Base-by-base conservation (phyloP, 208 protist genomes). In the Spongospora subterranea region DNA sequence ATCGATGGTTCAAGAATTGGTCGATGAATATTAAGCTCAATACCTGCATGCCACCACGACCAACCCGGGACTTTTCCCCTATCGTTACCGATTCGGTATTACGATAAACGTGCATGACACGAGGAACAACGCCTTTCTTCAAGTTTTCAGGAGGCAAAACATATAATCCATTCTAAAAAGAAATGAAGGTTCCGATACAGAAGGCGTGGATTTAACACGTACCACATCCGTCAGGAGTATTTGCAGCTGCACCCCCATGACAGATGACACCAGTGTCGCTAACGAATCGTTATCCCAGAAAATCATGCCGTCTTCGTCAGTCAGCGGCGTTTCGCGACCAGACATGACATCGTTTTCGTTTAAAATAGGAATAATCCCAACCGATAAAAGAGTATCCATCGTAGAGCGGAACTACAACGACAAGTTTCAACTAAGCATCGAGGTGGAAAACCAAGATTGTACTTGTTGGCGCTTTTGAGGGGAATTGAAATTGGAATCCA, bases 281-380 rank as follows among this genome's bases (percentile, higher is more conserved):
- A 96, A 93, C 0, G 66, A 88, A 91, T 96, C 95, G 60, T 96
- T 96, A 90, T 96, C 94, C 1, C 17, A 64, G 65, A 94, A 93
- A 43, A 35, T 89, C 29, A 0, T 13, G 0, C 77, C 89, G 40
- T 29, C 88, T 66, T 76, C 0, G 32, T 43, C 65, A 77, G 45
- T 92, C 90, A 1, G 46, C 71, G 11, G 45, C 71, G 54, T 54
- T 90, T 20, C 90, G 40, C 41, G 89, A 50, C n/a, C 46, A 0
- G 46, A 77, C 29, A 95, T 92, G 40, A 93, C 94, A 91, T 96
- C 95, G 88, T 96, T 96, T 93, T 96, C 95, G 90, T 96, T 96
- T 66, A 96, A 65, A 88, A 96, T 93, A 40, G 95, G 95, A 35
- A 96, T 77, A 53, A 94, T 91, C 29, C 93, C 93, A 35, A 92